Base-by-base conservation (phyloP, 352 stramenopile species). In the Phytopythium mirpurense region DNA sequence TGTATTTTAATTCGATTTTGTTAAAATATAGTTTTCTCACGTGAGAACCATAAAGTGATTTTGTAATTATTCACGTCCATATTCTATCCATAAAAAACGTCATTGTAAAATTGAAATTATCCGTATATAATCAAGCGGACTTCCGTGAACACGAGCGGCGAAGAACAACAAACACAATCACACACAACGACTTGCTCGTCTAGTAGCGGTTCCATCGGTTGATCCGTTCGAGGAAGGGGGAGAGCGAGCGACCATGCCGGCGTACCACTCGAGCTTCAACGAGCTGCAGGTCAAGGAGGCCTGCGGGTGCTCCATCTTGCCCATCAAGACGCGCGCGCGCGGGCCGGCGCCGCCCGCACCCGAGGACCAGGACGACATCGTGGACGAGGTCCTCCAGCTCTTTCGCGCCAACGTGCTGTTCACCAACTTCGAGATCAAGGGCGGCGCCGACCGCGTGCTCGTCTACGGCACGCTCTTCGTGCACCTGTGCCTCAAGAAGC, bases 401-500 rank as follows among this genome's bases (percentile, higher is more conserved):
- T 98, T 97, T 68, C 84, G 93, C 36, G 89, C 88, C 6, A 98
- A 98, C 70, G 86, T 98, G 37, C 68, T 98, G 23, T 98, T 97
- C 64, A 93, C 88, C 36, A 97, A 96, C 71, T 98, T 93, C 60
- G 86, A 96, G 64, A 88, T 98, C 61, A 90, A 97, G 54, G 89
- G 89, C 40, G 76, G 74, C 51, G 85, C 88, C 38, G 91, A 98
- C 70, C 86, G 90, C 49, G 90, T 95, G 60, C 75, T 98, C 48
- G 92, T 98, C 62, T 98, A 98, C 73, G 83, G 96, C 45, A 98
- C 91, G 55, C 77, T 98, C 23, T 97, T 93, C 64, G 86, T 95
- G 31, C 82, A 96, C 62, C 61, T 96, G 51, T 96, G 83, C 57
- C 75, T 97, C 18, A 96, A 96, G 75, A 93, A 96, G 61, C 65